Conservation (phyloP, 2,329 filamentous ascomycete species). For the Colletotrichum scovillei region DNA sequence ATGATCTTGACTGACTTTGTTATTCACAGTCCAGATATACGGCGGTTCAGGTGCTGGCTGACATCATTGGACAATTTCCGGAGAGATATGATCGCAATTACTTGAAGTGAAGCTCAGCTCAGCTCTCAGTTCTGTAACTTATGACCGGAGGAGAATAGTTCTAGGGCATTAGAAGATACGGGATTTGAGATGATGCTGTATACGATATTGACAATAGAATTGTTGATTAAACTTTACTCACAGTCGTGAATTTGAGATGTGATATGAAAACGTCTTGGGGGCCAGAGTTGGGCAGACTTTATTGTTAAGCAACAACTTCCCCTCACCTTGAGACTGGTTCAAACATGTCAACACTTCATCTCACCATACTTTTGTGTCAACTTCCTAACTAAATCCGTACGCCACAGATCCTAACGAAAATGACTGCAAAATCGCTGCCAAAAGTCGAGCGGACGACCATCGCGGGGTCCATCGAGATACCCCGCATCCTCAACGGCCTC, state of each 20-base stretch:
- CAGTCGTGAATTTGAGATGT: background rate
- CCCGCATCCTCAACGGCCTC: conserved; percentile 32
- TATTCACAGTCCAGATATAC: background rate
- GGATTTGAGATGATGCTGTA: no score
- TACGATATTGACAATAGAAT: background rate
- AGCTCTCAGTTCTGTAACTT: no score
- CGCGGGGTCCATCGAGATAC: conserved; percentile 31
- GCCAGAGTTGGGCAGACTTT: background rate
- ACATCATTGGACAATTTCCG: conserved; percentile 15
- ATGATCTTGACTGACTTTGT: background rate
- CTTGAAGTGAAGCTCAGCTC: background rate
- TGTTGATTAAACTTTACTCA: background rate
- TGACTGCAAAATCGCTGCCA: background rate
- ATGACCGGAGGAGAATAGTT: background rate
- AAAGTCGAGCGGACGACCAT: conserved; percentile 21
- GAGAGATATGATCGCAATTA: conserved; percentile 14
- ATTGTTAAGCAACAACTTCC: background rate
- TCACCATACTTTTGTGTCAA: no score
- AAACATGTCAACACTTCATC: background rate
- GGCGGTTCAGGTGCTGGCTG: conserved; percentile 25
- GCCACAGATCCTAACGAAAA: no score
- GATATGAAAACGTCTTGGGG: background rate
- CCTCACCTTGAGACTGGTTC: background rate
- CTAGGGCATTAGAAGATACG: background rate
- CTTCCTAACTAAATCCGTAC: no score